Percentiles rank a stretch among this genome's conserved stretches.
Evolutionary conservation across 495 filamentous ascomycete genomes (phyloP).

Genomic region (Cetradonia linearis): DNA sequence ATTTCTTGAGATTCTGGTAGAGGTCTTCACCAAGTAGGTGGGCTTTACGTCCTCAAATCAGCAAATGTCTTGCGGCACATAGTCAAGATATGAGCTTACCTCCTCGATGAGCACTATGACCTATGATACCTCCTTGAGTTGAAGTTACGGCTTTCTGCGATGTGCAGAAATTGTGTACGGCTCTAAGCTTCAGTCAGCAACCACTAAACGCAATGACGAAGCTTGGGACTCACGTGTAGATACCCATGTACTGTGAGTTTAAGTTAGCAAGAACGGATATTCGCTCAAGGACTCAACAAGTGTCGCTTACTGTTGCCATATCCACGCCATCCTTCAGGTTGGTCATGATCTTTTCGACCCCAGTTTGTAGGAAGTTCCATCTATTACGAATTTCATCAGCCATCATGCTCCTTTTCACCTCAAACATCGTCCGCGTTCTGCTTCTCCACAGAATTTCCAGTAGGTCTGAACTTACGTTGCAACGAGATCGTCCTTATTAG

Average conservation of each 20-base stretch:
- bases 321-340: constrained; percentile 86
- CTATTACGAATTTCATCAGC: constrained; percentile 77
- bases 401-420: constrained; percentile 27
- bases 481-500: constrained; percentile 72
- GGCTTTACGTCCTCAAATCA: constrained; percentile 42
- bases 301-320: constrained; percentile 62
- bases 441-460: not conserved
- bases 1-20: constrained; percentile 79
- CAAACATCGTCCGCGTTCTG: not conserved
- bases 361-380: constrained; percentile 80
- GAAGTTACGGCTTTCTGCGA: constrained; percentile 76
- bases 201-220: constrained; percentile 15
- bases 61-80: constrained; percentile 23
- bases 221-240: constrained; percentile 67
- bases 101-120: constrained; percentile 59
- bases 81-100: constrained; percentile 41
- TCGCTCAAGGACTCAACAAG: not conserved
- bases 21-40: constrained; percentile 94
- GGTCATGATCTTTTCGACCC: constrained; percentile 85
- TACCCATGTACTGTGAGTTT: constrained; percentile 72
- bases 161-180: constrained; percentile 98
- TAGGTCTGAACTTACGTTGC: constrained; percentile 55
- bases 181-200: constrained; percentile 41
- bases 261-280: constrained; percentile 27
- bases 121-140: constrained; percentile 33